These are phyloP conservation scores for Pistacia vera DNA, from an alignment of 345 rosid species.

Conservation along the genomic window DNA sequence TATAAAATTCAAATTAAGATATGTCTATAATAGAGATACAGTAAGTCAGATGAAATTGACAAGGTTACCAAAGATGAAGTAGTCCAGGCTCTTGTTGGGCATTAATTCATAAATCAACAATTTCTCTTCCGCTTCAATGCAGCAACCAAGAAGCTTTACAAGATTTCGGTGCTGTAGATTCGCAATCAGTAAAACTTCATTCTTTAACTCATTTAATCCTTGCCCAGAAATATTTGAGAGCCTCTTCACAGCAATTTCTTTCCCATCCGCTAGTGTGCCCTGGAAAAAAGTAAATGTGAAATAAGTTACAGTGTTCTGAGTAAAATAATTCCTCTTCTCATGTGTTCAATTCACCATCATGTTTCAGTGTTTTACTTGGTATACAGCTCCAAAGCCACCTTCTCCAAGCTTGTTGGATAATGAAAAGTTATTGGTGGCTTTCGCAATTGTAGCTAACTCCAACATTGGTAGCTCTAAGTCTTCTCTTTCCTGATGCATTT, in stretches of 20 bases:
- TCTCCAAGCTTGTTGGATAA: conserved; percentile 25
- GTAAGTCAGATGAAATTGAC: background rate
- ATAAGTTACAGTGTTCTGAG: background rate
- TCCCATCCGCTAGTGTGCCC: conserved; percentile 19
- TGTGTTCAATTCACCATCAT: background rate
- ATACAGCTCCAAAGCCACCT: conserved; percentile 43
- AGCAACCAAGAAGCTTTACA: conserved; percentile 43
- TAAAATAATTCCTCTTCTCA: background rate
- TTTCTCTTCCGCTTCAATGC: conserved; percentile 35
- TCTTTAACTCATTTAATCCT: conserved; percentile 19
- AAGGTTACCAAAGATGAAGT: conserved; percentile 33
- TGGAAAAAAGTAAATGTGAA: background rate
- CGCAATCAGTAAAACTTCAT: background rate
- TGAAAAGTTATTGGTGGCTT: conserved; percentile 28
- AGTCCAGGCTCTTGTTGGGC: conserved; percentile 36
- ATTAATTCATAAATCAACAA: conserved; percentile 39
- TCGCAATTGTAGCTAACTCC: conserved; percentile 19
- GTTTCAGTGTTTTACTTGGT: conserved; percentile 19
- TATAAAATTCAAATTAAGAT: background rate
- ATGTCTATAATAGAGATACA: background rate
- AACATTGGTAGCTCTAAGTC: conserved; percentile 29
- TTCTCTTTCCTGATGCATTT: background rate
- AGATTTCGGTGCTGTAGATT: conserved; percentile 48
- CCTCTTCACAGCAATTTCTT: conserved; percentile 33
- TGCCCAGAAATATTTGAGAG: conserved; percentile 20